Evolutionary conservation across 257 asterid species (phyloP).

Genomic region (Paulownia fortunei): DNA sequence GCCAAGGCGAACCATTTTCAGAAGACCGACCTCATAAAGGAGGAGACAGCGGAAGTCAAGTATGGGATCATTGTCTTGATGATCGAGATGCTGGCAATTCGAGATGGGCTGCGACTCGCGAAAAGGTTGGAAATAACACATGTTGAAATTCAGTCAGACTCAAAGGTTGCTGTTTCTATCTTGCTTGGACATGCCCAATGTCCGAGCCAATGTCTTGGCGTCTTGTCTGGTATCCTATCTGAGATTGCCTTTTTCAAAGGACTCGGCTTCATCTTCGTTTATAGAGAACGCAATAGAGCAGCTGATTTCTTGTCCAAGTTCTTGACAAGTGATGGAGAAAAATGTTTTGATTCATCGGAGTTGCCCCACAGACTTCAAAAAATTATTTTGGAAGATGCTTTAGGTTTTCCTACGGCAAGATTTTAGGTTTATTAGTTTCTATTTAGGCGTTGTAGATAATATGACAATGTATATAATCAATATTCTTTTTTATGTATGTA

Average conservation of each 20-base stretch:
- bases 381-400: too few species aligned
- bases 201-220: neutral
- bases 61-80: too few species aligned
- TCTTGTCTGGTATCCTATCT: neutral
- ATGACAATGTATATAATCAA: too few species aligned
- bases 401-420: too few species aligned
- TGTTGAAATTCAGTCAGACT: neutral
- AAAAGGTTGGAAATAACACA: neutral
- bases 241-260: neutral
- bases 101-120: too few species aligned
- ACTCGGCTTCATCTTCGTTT: neutral
- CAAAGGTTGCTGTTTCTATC: neutral
- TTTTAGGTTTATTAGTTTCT: too few species aligned
- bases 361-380: neutral
- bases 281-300: neutral
- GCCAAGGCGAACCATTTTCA: too few species aligned
- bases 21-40: too few species aligned
- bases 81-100: too few species aligned
- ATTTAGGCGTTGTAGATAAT: too few species aligned
- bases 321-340: neutral
- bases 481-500: too few species aligned
- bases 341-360: neutral
- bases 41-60: too few species aligned
- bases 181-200: neutral
- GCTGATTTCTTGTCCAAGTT: neutral